Evolutionary conservation across 805 yeast genomes (phyloP).

Genomic region (Yarrowia sp.): DNA sequence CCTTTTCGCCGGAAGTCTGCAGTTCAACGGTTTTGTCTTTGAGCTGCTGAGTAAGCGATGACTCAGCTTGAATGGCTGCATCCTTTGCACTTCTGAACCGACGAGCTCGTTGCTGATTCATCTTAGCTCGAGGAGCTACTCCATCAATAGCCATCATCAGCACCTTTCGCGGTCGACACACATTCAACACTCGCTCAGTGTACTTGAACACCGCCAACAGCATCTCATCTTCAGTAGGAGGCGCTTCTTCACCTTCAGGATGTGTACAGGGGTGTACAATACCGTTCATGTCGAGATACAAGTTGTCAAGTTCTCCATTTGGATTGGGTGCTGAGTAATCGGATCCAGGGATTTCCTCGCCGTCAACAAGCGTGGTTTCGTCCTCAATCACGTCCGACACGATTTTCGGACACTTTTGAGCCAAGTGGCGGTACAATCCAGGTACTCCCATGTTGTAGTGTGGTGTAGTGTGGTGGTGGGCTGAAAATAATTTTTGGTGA

Average conservation of each 20-base stretch:
- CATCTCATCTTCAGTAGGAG: slow-evolving; percentile 97
- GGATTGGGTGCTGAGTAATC: slow-evolving; percentile 77
- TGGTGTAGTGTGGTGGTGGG: neutral
- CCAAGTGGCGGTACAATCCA: slow-evolving; percentile 94
- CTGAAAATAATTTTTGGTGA: neutral
- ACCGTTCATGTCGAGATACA: slow-evolving; percentile 97
- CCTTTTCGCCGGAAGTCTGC: slow-evolving; percentile 57
- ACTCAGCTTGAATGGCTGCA: slow-evolving; percentile 66
- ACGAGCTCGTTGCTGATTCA: slow-evolving; percentile 95
- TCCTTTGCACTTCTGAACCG: slow-evolving; percentile 90
- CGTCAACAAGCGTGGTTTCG: slow-evolving; percentile 52
- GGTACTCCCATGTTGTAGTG: slow-evolving; percentile 68
- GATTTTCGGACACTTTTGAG: slow-evolving; percentile 89
- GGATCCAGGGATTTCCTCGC: slow-evolving; percentile 56
- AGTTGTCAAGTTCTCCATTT: slow-evolving; percentile 91
- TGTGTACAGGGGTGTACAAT: slow-evolving; percentile 99
- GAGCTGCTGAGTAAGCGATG: slow-evolving; percentile 30
- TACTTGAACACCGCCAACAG: slow-evolving; percentile 87
- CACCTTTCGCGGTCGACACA: slow-evolving; percentile 94
- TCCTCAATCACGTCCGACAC: slow-evolving; percentile 87
- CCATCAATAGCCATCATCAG: slow-evolving; percentile 97
- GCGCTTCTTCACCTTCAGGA: slow-evolving; percentile 95
- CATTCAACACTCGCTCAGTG: slow-evolving; percentile 83
- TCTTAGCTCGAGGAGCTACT: slow-evolving; percentile 97
- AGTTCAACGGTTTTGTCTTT: neutral